Percentiles rank a stretch among this genome's conserved stretches.
Conservation (phyloP, 2,329 filamentous ascomycete species). For the Bipolaris bicolor region DNA sequence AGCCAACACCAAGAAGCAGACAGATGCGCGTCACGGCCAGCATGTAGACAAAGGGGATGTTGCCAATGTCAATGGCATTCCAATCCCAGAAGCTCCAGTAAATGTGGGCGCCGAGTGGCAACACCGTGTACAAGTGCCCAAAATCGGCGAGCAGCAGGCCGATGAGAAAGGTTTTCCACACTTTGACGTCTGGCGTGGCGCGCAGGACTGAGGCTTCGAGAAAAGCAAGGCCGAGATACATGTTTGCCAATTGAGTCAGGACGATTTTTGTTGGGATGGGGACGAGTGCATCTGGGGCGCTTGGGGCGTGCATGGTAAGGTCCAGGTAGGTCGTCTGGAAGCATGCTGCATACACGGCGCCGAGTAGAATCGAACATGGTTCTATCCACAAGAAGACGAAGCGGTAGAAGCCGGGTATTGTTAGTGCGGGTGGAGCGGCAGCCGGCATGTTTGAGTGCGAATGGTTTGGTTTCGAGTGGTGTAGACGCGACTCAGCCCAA, state of each 20-base stretch:
- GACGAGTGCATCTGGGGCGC: constrained; percentile 55
- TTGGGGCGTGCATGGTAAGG: constrained; percentile 63
- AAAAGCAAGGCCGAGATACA: constrained; percentile 77
- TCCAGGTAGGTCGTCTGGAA: constrained; percentile 64
- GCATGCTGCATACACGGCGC: constrained; percentile 61
- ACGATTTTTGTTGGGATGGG: constrained; percentile 69
- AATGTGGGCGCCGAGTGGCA: constrained; percentile 63
- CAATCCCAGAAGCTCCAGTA: constrained; percentile 68
- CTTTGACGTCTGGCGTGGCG: constrained; percentile 68
- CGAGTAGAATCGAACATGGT: constrained; percentile 60
- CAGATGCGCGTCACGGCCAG: constrained; percentile 55
- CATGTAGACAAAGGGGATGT: constrained; percentile 72
- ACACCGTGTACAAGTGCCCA: constrained; percentile 74
- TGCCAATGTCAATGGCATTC: constrained; percentile 73
- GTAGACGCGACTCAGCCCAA: constrained; percentile 13
- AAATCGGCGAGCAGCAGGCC: constrained; percentile 76
- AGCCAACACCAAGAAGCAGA: constrained; percentile 39
- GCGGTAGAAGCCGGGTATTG: constrained; percentile 67
- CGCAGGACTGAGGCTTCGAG: constrained; percentile 79
- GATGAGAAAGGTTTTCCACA: constrained; percentile 72
- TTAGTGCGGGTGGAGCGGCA: constrained; percentile 44
- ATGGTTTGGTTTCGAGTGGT: constrained; percentile 16
- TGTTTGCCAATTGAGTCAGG: constrained; percentile 76
- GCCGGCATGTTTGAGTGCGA: constrained; percentile 21
- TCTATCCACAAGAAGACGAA: constrained; percentile 79